A percentile compares a stretch with the other conserved stretches of the same genome.
phyloP scores from a whole-genome alignment of 768 basidiomycete genomes.

The Sporobolomyces pararoseus region DNA sequence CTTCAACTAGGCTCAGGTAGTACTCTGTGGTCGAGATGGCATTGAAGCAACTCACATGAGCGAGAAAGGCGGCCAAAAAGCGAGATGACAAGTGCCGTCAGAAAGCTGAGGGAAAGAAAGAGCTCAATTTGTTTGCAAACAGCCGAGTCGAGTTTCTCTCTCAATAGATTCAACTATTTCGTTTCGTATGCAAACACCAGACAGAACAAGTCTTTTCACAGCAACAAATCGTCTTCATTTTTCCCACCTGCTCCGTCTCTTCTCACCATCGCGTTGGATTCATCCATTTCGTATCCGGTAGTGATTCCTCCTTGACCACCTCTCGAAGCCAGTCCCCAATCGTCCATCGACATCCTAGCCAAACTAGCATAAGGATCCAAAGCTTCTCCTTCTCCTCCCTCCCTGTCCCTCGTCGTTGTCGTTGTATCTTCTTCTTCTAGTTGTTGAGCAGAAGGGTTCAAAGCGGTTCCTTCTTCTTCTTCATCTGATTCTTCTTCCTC shows the following conservation, averaged over 20 bases:
- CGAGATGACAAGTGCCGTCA: no score
- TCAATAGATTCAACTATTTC: no score
- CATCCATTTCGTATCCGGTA: constrained; percentile 9
- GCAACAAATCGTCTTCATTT: constrained; percentile 26
- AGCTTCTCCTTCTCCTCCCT: constrained; percentile 13
- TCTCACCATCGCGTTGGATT: neutral
- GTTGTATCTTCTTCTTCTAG: neutral
- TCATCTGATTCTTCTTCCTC: constrained; percentile 36
- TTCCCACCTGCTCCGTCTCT: neutral
- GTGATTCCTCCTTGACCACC: neutral
- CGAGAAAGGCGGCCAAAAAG: no score
- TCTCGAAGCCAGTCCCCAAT: neutral
- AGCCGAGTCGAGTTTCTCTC: no score
- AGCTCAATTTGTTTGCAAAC: no score
- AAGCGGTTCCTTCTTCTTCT: constrained; percentile 36
- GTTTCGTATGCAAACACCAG: no score
- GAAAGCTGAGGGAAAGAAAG: no score
- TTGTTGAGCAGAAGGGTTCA: constrained; percentile 28
- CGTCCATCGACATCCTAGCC: constrained; percentile 31
- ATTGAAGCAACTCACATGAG: no score
- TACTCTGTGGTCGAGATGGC: no score
- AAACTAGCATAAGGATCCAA: constrained; percentile 39
- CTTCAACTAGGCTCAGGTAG: no score
- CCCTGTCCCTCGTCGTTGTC: no score
- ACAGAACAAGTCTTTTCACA: neutral